A percentile compares a stretch with the other conserved stretches of the same genome.
Conservation (phyloP, 2,329 filamentous ascomycete genomes). For the Cladosporium velox region DNA sequence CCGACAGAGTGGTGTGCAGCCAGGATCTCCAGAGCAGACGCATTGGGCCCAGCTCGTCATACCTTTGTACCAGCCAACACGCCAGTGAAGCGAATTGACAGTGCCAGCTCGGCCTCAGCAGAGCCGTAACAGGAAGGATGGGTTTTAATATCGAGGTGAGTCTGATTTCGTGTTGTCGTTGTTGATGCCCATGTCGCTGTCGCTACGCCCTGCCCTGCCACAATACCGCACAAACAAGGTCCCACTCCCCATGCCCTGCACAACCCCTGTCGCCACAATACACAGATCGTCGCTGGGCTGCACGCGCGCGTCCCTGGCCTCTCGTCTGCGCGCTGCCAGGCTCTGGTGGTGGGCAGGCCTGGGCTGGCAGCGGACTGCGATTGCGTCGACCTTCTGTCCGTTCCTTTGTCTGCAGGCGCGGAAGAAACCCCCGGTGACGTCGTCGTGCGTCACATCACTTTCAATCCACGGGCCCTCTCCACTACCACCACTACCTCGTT, state of each 20-base stretch:
- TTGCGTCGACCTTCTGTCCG: conserved; percentile 10
- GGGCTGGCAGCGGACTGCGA: conserved; percentile 10
- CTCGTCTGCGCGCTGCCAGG: neutral
- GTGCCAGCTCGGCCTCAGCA: neutral
- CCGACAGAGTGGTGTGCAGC: conserved; percentile 13
- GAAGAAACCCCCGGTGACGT: neutral
- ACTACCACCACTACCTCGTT: neutral
- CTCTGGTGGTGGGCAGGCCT: neutral
- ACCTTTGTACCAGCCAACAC: neutral
- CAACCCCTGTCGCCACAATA: conserved; percentile 4
- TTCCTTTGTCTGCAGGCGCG: conserved; percentile 1
- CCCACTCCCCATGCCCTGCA: conserved; percentile 1
- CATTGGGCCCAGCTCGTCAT: neutral
- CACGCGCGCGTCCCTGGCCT: neutral
- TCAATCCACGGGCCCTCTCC: neutral
- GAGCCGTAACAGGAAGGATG: neutral
- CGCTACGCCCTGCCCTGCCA: neutral
- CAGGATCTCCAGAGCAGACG: conserved; percentile 3
- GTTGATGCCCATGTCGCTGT: neutral
- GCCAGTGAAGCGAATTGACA: neutral
- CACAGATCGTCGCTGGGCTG: conserved; percentile 6
- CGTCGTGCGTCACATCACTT: conserved; percentile 8
- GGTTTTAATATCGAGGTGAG: neutral
- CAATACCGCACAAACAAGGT: neutral
- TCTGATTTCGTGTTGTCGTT: neutral